Evolutionary conservation across 176 grass and related monocot genomes (phyloP).

Genomic region (Pontederia paniculata): DNA sequence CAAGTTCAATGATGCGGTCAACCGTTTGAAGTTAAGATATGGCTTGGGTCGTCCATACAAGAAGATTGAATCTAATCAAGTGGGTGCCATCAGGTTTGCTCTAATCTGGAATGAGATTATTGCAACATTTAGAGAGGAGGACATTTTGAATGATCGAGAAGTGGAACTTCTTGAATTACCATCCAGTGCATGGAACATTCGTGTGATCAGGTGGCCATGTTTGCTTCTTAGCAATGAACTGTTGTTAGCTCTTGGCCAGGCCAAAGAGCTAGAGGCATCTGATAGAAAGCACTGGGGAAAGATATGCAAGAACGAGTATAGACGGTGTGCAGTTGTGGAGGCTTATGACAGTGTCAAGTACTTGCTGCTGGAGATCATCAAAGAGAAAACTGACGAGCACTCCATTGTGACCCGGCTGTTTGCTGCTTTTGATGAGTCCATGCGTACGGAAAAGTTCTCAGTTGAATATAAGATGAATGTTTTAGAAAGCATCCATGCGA

Average conservation of each 20-base stretch:
- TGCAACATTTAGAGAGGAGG: slow-evolving; percentile 76
- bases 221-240: slow-evolving; percentile 85
- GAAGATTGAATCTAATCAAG: slow-evolving; percentile 80
- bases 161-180: slow-evolving; percentile 77
- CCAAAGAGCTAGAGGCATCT: slow-evolving; percentile 41
- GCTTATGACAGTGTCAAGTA: slow-evolving; percentile 79
- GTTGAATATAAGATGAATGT: slow-evolving; percentile 60
- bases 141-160: slow-evolving; percentile 74
- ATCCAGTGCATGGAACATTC: slow-evolving; percentile 65
- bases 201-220: slow-evolving; percentile 94
- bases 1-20: slow-evolving; percentile 58
- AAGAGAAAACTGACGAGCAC: slow-evolving; percentile 53
- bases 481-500: slow-evolving; percentile 40
- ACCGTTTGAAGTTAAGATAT: slow-evolving; percentile 73
- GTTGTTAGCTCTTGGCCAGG: slow-evolving; percentile 71
- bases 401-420: slow-evolving; percentile 51
- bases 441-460: slow-evolving; percentile 55
- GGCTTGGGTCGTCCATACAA: slow-evolving; percentile 75
- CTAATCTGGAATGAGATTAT: slow-evolving; percentile 96
- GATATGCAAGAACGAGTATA: slow-evolving; percentile 90
- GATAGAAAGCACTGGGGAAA: slow-evolving; percentile 72
- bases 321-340: slow-evolving; percentile 77
- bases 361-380: slow-evolving; percentile 57
- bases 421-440: slow-evolving; percentile 53
- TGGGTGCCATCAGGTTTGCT: slow-evolving; percentile 57